Percentiles rank a stretch among this genome's conserved stretches.
phyloP scores from a whole-genome alignment of 129 eudicot genomes.

The Pittosporum tobira region DNA sequence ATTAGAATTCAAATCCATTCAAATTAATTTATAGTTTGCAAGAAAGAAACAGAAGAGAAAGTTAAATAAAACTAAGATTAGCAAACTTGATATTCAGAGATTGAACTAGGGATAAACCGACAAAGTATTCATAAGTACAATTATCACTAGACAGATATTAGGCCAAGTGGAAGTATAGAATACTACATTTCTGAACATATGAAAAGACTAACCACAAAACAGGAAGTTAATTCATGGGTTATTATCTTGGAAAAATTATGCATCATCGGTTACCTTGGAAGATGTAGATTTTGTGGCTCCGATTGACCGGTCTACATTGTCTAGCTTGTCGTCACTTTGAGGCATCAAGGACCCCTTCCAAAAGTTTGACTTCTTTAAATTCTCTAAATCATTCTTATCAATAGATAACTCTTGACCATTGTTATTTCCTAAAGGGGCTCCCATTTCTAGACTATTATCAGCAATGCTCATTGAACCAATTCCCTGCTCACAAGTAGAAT shows the following conservation, averaged over 20 bases:
- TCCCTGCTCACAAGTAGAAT: constrained; percentile 61
- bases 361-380: constrained; percentile 20
- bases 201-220: too few species aligned
- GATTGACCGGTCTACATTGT: constrained; percentile 27
- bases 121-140: too few species aligned
- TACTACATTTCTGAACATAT: too few species aligned
- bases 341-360: constrained; percentile 29
- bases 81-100: too few species aligned
- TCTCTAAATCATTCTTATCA: constrained; percentile 3
- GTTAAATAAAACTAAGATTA: too few species aligned
- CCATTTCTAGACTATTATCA: constrained; percentile 20
- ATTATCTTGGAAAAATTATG: not conserved
- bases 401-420: constrained; percentile 20
- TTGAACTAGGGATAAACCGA: too few species aligned
- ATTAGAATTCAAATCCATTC: too few species aligned
- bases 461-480: constrained; percentile 62
- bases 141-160: too few species aligned
- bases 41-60: too few species aligned
- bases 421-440: constrained; percentile 15
- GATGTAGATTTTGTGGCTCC: constrained; percentile 22
- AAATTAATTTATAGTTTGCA: too few species aligned
- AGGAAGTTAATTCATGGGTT: not conserved
- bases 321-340: constrained; percentile 21
- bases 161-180: too few species aligned
- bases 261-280: constrained; percentile 37